A percentile compares a stretch with the other conserved stretches of the same genome.
These are phyloP conservation scores for Malus asiatica DNA, from an alignment of 306 rosid genomes.

Conservation along the genomic window DNA sequence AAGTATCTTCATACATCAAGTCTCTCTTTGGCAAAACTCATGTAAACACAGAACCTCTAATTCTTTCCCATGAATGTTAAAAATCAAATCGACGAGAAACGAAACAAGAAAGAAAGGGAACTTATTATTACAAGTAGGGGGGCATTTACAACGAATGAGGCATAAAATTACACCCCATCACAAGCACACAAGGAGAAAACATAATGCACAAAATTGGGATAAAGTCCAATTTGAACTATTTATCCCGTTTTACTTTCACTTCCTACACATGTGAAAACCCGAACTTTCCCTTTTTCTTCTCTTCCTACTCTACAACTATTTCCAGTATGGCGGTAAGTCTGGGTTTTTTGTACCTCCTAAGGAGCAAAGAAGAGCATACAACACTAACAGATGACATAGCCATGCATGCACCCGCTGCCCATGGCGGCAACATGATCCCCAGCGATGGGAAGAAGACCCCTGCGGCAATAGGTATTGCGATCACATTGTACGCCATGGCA, in stretches of 20 bases:
- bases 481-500: slow-evolving; percentile 84
- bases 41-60: too few species aligned
- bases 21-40: too few species aligned
- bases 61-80: background rate
- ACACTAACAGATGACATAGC: slow-evolving; percentile 91
- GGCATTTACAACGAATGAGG: slow-evolving; percentile 43
- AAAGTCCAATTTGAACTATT: background rate
- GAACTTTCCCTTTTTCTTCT: background rate
- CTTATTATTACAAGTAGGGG: slow-evolving; percentile 10
- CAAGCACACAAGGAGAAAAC: background rate
- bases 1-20: too few species aligned
- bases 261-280: slow-evolving; percentile 20
- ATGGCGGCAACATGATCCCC: slow-evolving; percentile 78
- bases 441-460: slow-evolving; percentile 69
- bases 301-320: slow-evolving; percentile 71
- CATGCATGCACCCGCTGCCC: slow-evolving; percentile 99
- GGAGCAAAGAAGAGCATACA: slow-evolving; percentile 87
- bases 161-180: slow-evolving; percentile 31
- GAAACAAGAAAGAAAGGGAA: background rate
- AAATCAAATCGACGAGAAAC: background rate
- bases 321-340: slow-evolving; percentile 71
- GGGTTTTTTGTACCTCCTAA: slow-evolving; percentile 75
- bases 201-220: slow-evolving; percentile 34
- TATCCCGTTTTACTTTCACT: slow-evolving; percentile 16
- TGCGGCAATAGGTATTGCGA: slow-evolving; percentile 88